phyloP scores from a whole-genome alignment of 352 stramenopile species.

The Saprolegnia parasitica region DNA sequence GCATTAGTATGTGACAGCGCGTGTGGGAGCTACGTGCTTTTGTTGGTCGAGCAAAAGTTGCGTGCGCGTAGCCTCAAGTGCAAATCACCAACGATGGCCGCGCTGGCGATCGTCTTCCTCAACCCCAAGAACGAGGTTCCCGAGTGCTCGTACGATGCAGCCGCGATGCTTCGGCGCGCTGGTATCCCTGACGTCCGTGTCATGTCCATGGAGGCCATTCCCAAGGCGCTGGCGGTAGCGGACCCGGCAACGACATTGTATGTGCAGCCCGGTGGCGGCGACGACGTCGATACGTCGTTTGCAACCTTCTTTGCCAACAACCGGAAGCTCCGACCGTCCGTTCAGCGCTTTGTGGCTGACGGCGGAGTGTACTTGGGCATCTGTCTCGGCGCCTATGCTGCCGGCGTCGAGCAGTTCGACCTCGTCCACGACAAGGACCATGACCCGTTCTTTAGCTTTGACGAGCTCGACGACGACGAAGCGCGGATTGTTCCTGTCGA shows the following conservation, averaged over 20 bases:
- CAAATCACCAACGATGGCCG: background rate
- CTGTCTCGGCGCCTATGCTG: slow-evolving; percentile 6
- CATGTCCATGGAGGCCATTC: background rate
- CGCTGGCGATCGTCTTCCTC: slow-evolving; percentile 1
- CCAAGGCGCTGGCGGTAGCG: background rate
- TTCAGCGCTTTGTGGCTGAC: slow-evolving; percentile 12
- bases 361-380: slow-evolving; percentile 15
- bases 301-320: slow-evolving; percentile 11
- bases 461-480: slow-evolving; percentile 20
- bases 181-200: background rate
- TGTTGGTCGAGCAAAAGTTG: background rate
- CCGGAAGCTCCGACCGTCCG: slow-evolving; percentile 9
- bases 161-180: background rate
- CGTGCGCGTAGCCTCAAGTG: background rate
- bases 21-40: too few relatives aligned
- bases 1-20: too few relatives aligned
- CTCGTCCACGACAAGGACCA: slow-evolving; percentile 5
- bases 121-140: slow-evolving; percentile 10
- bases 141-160: background rate
- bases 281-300: slow-evolving; percentile 17
- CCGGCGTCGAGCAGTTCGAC: slow-evolving; percentile 10
- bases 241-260: background rate
- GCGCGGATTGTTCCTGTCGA: slow-evolving; percentile 2
- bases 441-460: slow-evolving; percentile 13
- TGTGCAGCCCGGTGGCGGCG: slow-evolving; percentile 10